Conservation (phyloP, 331 rosid genomes). For the Stylosanthes scabra region DNA sequence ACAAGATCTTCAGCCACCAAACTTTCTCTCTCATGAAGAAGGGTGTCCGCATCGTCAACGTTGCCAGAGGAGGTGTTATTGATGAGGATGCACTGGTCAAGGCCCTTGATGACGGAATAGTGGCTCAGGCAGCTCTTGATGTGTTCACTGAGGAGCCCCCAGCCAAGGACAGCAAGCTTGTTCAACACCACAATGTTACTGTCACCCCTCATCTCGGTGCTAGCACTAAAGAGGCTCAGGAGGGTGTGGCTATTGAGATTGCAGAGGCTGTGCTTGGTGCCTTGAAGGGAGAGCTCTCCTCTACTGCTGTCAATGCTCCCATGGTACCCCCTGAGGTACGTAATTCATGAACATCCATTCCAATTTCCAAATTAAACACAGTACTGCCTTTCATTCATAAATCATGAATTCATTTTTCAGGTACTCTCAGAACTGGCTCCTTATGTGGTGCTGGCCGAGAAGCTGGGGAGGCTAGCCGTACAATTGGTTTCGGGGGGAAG, state of each 20-base stretch:
- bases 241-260: slow-evolving; percentile 97
- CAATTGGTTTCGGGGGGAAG: slow-evolving; percentile 67
- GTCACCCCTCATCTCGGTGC: slow-evolving; percentile 98
- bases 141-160: slow-evolving; percentile 94
- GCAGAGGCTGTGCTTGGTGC: slow-evolving; percentile 98
- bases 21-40: slow-evolving; percentile 82
- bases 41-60: slow-evolving; percentile 82
- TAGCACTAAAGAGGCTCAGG: slow-evolving; percentile 98
- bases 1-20: slow-evolving; percentile 70
- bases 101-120: slow-evolving; percentile 84
- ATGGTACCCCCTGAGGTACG: slow-evolving; percentile 89
- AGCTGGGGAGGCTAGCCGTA: slow-evolving; percentile 76
- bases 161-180: slow-evolving; percentile 72
- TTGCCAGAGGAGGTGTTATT: slow-evolving; percentile 93
- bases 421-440: slow-evolving; percentile 84
- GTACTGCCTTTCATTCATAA: too few species aligned
- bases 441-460: slow-evolving; percentile 78
- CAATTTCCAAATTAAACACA: neutral
- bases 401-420: slow-evolving; percentile 47
- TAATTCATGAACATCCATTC: slow-evolving; percentile 21
- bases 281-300: slow-evolving; percentile 85
- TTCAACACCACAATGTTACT: slow-evolving; percentile 81
- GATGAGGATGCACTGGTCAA: slow-evolving; percentile 85
- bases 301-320: slow-evolving; percentile 97
- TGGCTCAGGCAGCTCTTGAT: slow-evolving; percentile 98